Conservation (phyloP, 1,284 basidiomycete species). For the Dichomitus squalens region DNA sequence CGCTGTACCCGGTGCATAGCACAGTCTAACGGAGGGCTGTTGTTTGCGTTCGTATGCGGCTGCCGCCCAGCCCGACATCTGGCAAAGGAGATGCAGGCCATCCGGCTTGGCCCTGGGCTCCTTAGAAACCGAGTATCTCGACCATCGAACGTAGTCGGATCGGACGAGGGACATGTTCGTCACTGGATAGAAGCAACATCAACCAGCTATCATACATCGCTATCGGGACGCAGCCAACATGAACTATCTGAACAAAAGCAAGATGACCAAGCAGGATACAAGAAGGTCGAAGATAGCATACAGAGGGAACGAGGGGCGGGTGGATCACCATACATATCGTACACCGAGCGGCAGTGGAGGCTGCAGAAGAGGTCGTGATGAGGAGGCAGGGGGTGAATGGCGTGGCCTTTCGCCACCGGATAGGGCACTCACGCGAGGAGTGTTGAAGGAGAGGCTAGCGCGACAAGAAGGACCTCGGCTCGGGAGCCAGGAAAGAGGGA, state of each 20-base stretch:
- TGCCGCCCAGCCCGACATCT: no score
- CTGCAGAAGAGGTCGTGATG: not conserved
- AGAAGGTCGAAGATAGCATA: slow-evolving; percentile 1
- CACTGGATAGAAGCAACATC: slow-evolving; percentile 3
- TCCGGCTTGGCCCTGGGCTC: no score
- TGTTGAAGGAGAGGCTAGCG: not conserved
- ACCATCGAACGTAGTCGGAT: no score
- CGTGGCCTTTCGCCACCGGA: not conserved
- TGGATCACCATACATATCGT: slow-evolving; percentile 13
- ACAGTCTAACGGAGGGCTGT: slow-evolving; percentile 5
- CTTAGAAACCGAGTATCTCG: no score
- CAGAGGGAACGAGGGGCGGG: not conserved
- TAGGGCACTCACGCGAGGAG: not conserved
- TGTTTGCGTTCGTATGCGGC: not conserved
- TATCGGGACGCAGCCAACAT: slow-evolving; percentile 1
- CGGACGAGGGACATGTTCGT: no score
- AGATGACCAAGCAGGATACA: slow-evolving; percentile 7
- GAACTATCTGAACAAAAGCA: not conserved
- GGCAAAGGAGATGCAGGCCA: no score
- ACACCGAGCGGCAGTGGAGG: slow-evolving; percentile 6
- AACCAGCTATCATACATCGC: slow-evolving; percentile 9
- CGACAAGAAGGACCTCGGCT: not conserved
- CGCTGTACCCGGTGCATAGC: slow-evolving; percentile 8
- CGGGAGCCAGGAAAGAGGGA: not conserved
- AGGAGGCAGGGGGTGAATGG: not conserved